Percentiles rank a stretch among this genome's conserved stretches.
Conservation (phyloP, 129 eudicot genomes). For the Centella asiatica region DNA sequence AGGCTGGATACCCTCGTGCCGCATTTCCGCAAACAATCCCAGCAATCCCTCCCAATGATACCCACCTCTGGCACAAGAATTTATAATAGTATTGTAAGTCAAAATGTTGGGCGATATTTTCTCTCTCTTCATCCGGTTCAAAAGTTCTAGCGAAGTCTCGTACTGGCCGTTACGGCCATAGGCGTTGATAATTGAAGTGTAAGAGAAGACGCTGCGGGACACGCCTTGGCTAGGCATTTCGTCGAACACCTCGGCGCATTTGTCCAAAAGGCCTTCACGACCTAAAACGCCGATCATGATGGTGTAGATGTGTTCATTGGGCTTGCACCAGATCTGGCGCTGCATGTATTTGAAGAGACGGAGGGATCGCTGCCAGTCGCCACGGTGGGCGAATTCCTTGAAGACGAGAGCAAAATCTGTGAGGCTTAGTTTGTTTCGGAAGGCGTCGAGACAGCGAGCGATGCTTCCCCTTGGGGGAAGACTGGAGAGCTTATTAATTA, state of each 20-base stretch:
- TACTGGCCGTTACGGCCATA: constrained; percentile 88
- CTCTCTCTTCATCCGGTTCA: constrained; percentile 69
- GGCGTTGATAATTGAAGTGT: constrained; percentile 75
- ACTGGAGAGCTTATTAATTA: constrained; percentile 76
- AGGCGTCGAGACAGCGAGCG: constrained; percentile 81
- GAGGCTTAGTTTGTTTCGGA: constrained; percentile 64
- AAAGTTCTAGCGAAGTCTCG: constrained; percentile 54
- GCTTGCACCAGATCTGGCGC: constrained; percentile 91
- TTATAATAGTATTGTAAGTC: constrained; percentile 81
- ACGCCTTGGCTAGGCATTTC: constrained; percentile 73
- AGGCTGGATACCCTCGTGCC: constrained; percentile 91
- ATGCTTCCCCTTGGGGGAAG: constrained; percentile 92
- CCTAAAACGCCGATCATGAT: constrained; percentile 72
- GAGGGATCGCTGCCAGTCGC: constrained; percentile 88
- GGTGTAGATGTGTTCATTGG: constrained; percentile 80
- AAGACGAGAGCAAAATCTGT: constrained; percentile 71
- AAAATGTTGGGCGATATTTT: constrained; percentile 57
- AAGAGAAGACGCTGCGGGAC: constrained; percentile 59
- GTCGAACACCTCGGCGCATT: constrained; percentile 73
- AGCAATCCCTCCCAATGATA: constrained; percentile 87
- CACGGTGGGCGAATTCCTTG: constrained; percentile 77
- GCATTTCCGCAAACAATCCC: constrained; percentile 85
- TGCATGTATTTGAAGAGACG: constrained; percentile 90
- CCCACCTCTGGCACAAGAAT: constrained; percentile 84
- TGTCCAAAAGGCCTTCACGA: constrained; percentile 84